Evolutionary conservation across 805 yeast species (phyloP).

Genomic region (Kregervanrija delftensis): DNA sequence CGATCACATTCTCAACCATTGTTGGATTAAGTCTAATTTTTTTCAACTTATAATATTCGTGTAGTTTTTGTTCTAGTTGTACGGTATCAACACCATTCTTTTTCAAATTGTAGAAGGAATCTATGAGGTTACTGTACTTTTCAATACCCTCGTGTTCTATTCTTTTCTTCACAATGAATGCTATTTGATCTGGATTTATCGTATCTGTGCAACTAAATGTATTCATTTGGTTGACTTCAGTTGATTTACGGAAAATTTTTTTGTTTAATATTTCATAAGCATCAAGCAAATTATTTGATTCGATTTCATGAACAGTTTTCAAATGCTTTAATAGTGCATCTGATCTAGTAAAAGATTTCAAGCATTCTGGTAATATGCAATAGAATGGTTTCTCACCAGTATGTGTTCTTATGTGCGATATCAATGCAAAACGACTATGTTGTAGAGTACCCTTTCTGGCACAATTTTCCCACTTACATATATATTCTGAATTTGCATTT

Average conservation of each 20-base stretch:
- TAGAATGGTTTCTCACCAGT: constrained; percentile 61
- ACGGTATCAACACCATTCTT: constrained; percentile 1
- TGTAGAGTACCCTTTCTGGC: constrained; percentile 42
- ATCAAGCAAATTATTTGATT: constrained; percentile 17
- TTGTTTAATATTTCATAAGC: constrained; percentile 13
- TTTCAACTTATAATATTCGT: constrained; percentile 10
- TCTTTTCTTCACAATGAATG: constrained; percentile 1
- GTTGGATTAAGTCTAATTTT: constrained; percentile 13
- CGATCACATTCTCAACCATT: constrained; percentile 5
- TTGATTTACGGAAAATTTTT: background rate
- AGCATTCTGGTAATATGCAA: constrained; percentile 64
- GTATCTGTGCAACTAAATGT: constrained; percentile 3
- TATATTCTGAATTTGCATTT: constrained; percentile 26
- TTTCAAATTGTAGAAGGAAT: constrained; percentile 8
- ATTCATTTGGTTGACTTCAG: constrained; percentile 5
- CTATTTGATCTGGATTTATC: constrained; percentile 4
- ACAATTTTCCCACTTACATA: constrained; percentile 61
- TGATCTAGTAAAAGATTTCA: constrained; percentile 47
- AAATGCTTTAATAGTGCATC: constrained; percentile 63
- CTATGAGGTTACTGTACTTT: constrained; percentile 9
- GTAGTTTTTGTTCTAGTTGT: constrained; percentile 4
- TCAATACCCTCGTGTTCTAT: constrained; percentile 2
- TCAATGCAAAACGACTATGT: constrained; percentile 50
- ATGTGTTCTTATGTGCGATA: constrained; percentile 59
- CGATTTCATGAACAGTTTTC: constrained; percentile 51